Evolutionary conservation across 1,284 basidiomycete species (phyloP).

Genomic region (Rhodotorula sp.): DNA sequence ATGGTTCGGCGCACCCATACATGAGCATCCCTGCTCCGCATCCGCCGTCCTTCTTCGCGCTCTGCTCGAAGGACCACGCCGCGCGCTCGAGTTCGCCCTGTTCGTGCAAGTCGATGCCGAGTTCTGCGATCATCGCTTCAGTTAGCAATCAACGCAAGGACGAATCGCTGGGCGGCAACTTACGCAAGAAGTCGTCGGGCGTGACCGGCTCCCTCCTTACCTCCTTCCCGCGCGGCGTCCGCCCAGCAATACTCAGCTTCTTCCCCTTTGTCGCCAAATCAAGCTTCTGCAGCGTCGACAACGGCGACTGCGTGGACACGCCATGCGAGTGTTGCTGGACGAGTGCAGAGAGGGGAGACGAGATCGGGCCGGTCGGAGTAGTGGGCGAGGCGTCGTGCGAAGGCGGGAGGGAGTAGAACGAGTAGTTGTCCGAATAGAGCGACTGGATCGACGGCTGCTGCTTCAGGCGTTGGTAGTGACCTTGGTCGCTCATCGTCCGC

Average conservation of each 20-base stretch:
- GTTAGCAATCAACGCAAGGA: neutral
- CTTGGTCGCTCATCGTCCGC: neutral
- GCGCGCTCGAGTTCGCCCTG: slow-evolving; percentile 69
- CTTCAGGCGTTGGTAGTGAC: neutral
- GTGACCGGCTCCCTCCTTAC: slow-evolving; percentile 12
- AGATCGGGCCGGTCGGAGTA: neutral
- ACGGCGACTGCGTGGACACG: neutral
- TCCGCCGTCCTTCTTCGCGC: slow-evolving; percentile 70
- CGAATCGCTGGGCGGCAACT: neutral
- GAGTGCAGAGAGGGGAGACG: neutral
- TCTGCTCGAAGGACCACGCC: slow-evolving; percentile 73
- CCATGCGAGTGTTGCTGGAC: neutral
- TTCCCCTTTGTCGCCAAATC: neutral
- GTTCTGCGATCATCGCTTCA: slow-evolving; percentile 45
- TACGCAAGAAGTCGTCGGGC: slow-evolving; percentile 36
- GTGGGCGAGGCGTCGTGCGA: neutral
- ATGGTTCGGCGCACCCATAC: slow-evolving; percentile 59
- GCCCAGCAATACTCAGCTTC: neutral
- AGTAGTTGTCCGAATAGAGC: slow-evolving; percentile 25
- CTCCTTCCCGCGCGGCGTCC: slow-evolving; percentile 14
- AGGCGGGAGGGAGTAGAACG: slow-evolving; percentile 21
- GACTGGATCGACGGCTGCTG: slow-evolving; percentile 14
- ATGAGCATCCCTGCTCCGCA: slow-evolving; percentile 88
- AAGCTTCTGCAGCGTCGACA: slow-evolving; percentile 18
- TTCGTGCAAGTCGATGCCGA: slow-evolving; percentile 79